Base-by-base conservation (phyloP, 1,284 basidiomycete species). In the Vanrija sp. region DNA sequence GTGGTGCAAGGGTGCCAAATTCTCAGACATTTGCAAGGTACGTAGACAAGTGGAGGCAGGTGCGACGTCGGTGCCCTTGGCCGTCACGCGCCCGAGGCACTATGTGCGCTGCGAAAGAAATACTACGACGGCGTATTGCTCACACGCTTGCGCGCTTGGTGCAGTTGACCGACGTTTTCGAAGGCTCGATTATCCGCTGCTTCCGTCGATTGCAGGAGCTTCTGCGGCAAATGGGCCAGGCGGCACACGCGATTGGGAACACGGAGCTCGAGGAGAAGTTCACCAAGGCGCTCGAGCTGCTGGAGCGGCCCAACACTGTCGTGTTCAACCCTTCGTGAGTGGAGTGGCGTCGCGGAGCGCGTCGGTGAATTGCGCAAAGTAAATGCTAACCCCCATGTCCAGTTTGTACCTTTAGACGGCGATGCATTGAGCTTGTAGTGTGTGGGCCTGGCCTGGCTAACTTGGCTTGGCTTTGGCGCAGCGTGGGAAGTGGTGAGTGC, bases 1-100 rank as follows among this genome's bases (percentile, higher is more conserved):
- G 65, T 99, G 96, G 96, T 98, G 95, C 78, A 86, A 91, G 34
- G 96, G 96, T 1, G 89, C 91, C n/a, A 90, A 90, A 34, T 98
- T 99, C 77, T 81, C 89, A 1, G 94, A 98, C 40, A 93, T 97
- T 58, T 93, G 90, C 83, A 96, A 97, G 84, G 91, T 90, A 47
- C 16, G 25, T 16, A 23, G 21, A 23, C 10, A 6, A 7, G 23
- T 25, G 23, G 1, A n/a, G 16, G 16, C 14, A 7, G 10, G 21
- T 15, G 8, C 21, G 23, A 16, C 12, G 3, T 15, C 26, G 5
- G 12, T 8, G 44, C 6, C 7, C 5, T 16, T 28, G 26, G 12
- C 26, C 7, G 16, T 34, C 34, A 34, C 34, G 9, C 34, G 34
- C 9, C 34, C 9, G 34, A 34, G 34, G 34, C 34, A 12, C 14